Evolutionary conservation across 1,284 basidiomycete species (phyloP), one percentile per base, ranked within the genome.

Genomic region (Athelia psychrophila): DNA sequence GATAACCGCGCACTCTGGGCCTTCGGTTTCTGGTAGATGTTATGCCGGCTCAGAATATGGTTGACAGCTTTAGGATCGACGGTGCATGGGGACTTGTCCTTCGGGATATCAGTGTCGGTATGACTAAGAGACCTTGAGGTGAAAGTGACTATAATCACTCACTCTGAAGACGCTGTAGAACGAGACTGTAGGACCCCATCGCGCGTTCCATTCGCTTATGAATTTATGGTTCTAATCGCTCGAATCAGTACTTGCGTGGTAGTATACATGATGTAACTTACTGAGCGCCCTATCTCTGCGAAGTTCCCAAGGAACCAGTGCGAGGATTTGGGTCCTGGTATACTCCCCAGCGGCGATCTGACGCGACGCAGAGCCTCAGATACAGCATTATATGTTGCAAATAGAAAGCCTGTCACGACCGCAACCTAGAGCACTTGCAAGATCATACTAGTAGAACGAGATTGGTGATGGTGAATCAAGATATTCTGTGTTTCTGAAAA

Each of bases 31-130:
- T 45, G 18, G 30, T 47, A 54, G 18, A 10, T 35, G 24, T 48
- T 22, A 3, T 38, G 18, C 32, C 47, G 40, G 44, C 15, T 19
- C 2, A 54, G 44, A 30, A 54, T 40, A 27, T 54, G 52, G 18
- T 30, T 19, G 22, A 51, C 20, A 6, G 52, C 52, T 51, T 33
- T 50, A 3, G 32, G 19, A 33, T 54, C 52, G 15, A 30, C 44
- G 12, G 44, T 50, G 44, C 24, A 49, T 2, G 50, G 30, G 2
- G 22, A 33, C 25, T 64, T 59, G 15, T 56, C 51, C 79, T 82
- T 51, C 18, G n/a, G n/a, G n/a, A n/a, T n/a, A n/a, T n/a, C n/a
- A n/a, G n/a, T 30, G 27, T 6, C 5, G 13, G 27, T 13, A 30
- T 30, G 13, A 6, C 27, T 6, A 30, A 30, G 13, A 24, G n/a